Evolutionary conservation across 2,329 filamentous ascomycete species (phyloP), one percentile per base, ranked within the genome.

Genomic region (Plenodomus biglobosus): DNA sequence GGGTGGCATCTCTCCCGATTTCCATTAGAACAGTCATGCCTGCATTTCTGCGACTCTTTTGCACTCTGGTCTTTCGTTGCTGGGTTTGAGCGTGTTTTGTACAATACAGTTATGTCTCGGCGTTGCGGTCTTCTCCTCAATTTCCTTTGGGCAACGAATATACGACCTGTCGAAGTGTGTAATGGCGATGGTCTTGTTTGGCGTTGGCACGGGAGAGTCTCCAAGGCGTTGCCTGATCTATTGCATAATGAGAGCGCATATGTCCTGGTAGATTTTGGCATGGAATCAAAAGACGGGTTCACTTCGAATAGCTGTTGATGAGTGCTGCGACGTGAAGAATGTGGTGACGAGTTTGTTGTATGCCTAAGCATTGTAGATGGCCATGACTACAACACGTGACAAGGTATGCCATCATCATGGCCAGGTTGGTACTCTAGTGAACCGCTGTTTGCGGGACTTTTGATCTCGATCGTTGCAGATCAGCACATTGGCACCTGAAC

Each of bases 221-320:
- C 49, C 44, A 40, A 45, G 59, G 59, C 59, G 64, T 63, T 64
- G 53, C 40, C 56, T 59, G 52, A 58, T 48, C 41, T 58, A 58
- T 59, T 66, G 65, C 64, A 66, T 68, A 64, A 64, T 61, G 57
- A 56, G 54, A 58, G 59, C 47, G 48, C 46, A 50, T 44, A 39
- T 55, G 48, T 56, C 20, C 48, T 46, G 51, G 50, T 59, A 58
- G 53, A 61, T 55, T 44, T 48, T 50, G 46, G 50, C 61, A 62
- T 37, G 61, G 52, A 63, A 63, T 59, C 52, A 42, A 44, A 62
- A 53, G 42, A 45, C 37, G 44, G 48, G 32, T 37, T 37, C 16
- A 5, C 18, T 37, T 17, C 11, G 3, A 32, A 11, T 15, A 11
- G 27, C 13, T 32, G 27, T 11, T 11, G 6, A 15, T 11, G 8